These are phyloP conservation scores for Claviceps arundinis DNA, from an alignment of 2,329 filamentous ascomycete species.

Conservation along the genomic window DNA sequence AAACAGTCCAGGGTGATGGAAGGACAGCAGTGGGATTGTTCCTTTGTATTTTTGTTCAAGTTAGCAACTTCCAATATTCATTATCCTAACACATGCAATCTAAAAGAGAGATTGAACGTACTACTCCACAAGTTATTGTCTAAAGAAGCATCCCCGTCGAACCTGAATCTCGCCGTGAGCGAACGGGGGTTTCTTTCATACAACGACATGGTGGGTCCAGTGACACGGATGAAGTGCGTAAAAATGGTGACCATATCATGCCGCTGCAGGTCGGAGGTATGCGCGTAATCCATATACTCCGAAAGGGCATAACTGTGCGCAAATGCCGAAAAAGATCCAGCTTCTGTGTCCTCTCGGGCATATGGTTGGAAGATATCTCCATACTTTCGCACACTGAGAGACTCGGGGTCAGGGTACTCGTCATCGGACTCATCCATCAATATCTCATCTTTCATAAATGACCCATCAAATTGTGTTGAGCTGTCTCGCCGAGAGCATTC, in stretches of 20 bases:
- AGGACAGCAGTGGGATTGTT: slow-evolving; percentile 68
- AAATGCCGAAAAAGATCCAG: slow-evolving; percentile 36
- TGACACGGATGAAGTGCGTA: slow-evolving; percentile 82
- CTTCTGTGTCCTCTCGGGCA: slow-evolving; percentile 24
- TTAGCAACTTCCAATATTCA: not conserved
- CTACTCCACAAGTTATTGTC: slow-evolving; percentile 54
- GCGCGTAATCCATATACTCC: slow-evolving; percentile 51
- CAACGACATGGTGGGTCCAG: slow-evolving; percentile 72
- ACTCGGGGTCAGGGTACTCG: slow-evolving; percentile 27
- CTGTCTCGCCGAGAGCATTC: not conserved
- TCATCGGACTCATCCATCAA: slow-evolving; percentile 44
- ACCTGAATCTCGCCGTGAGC: slow-evolving; percentile 43
- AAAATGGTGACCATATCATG: slow-evolving; percentile 71
- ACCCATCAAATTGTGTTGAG: not conserved
- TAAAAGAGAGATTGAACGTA: slow-evolving; percentile 20
- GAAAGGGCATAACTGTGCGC: slow-evolving; percentile 40
- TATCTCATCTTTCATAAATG: slow-evolving; percentile 2
- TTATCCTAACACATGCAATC: not conserved
- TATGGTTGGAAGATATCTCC: slow-evolving; percentile 22
- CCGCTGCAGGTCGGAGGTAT: slow-evolving; percentile 64
- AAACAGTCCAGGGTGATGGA: slow-evolving; percentile 74
- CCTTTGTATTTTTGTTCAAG: slow-evolving; percentile 29
- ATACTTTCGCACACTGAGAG: slow-evolving; percentile 10
- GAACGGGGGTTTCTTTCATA: slow-evolving; percentile 75
- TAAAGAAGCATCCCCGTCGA: slow-evolving; percentile 45